These are phyloP conservation scores for Hericium erinaceus DNA, from an alignment of 768 basidiomycete genomes.

Conservation along the genomic window DNA sequence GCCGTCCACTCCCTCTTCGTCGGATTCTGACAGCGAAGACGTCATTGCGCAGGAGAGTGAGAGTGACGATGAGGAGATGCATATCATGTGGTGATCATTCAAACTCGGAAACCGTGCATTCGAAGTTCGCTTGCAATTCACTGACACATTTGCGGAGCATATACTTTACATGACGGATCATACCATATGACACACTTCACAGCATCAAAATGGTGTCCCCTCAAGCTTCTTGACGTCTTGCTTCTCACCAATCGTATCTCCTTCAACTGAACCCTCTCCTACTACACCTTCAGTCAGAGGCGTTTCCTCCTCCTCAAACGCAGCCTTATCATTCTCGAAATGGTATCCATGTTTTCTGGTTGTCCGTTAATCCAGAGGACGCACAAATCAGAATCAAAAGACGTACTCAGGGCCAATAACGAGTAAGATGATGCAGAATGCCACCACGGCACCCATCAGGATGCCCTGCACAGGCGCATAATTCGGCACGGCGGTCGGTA, in stretches of 20 bases:
- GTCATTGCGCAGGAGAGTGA: background rate
- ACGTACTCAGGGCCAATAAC: constrained; percentile 73
- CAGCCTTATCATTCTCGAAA: constrained; percentile 77
- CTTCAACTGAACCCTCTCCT: too few relatives aligned
- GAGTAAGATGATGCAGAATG: constrained; percentile 67
- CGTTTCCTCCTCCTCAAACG: constrained; percentile 61
- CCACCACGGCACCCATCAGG: constrained; percentile 74
- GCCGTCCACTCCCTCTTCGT: background rate
- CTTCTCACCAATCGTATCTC: too few relatives aligned
- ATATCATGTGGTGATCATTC: too few relatives aligned
- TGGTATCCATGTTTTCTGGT: constrained; percentile 32
- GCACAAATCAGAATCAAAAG: background rate
- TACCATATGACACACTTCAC: too few relatives aligned
- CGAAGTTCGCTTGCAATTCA: too few relatives aligned
- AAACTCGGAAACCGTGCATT: too few relatives aligned
- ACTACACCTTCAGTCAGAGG: too few relatives aligned
- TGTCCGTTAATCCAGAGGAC: background rate
- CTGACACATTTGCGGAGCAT: too few relatives aligned
- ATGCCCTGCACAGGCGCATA: constrained; percentile 71
- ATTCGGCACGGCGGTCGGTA: constrained; percentile 28
- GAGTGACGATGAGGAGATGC: background rate
- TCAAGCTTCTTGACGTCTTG: too few relatives aligned
- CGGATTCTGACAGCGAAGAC: background rate
- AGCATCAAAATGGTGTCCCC: too few relatives aligned
- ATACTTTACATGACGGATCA: too few relatives aligned